phyloP scores from a whole-genome alignment of 768 basidiomycete species.

The Russula abietina region DNA sequence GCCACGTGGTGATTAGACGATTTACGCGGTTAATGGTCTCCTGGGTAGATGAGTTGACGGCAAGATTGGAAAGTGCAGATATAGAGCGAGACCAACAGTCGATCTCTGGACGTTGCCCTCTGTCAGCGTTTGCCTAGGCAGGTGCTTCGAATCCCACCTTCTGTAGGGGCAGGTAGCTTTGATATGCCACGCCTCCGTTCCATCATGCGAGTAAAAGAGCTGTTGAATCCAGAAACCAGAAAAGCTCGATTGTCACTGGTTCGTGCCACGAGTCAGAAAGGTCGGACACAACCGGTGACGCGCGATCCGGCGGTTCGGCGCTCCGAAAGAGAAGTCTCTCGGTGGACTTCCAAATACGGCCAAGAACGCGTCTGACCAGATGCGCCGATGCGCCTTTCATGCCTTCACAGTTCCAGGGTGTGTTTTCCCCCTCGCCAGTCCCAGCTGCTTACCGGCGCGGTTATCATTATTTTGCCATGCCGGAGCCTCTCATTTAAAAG shows the following conservation, averaged over 20 bases:
- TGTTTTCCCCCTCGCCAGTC: background rate
- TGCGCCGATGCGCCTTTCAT: constrained; percentile 12
- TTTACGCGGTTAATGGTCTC: constrained; percentile 71
- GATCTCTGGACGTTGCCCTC: constrained; percentile 44
- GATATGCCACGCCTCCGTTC: constrained; percentile 58
- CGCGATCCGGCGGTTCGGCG: background rate
- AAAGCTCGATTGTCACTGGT: background rate
- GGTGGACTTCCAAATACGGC: background rate
- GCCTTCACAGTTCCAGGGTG: background rate
- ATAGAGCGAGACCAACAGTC: constrained; percentile 72
- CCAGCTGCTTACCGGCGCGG: background rate
- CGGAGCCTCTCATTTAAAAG: constrained; percentile 5
- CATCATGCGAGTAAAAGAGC: constrained; percentile 53
- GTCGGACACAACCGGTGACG: background rate
- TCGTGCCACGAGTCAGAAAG: constrained; percentile 5
- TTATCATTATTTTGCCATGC: background rate
- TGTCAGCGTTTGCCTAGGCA: constrained; percentile 20
- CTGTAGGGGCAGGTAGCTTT: constrained; percentile 63
- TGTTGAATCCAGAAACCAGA: background rate
- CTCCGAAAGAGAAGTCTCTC: background rate
- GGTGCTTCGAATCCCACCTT: constrained; percentile 48
- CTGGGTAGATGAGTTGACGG: constrained; percentile 41
- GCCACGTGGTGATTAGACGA: constrained; percentile 64
- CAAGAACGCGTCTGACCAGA: background rate
- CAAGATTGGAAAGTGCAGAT: constrained; percentile 48